Evolutionary conservation across 192 early-diverging fungal species (phyloP).

Genomic region (Coemansia sp.): DNA sequence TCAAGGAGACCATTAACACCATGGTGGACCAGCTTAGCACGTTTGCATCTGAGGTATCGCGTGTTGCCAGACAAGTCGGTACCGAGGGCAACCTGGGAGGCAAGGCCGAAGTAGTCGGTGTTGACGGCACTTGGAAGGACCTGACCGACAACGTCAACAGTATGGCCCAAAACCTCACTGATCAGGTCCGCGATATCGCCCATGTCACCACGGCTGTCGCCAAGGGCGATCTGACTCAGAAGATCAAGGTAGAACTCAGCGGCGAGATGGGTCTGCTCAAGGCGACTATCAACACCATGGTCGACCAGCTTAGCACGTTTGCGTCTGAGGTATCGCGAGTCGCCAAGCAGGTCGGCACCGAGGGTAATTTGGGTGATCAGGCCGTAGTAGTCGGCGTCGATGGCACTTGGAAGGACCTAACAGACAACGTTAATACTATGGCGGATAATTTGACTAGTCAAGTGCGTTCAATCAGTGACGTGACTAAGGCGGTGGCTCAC

Average conservation of each 20-base stretch:
- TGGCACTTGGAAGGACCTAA: slow-evolving; percentile 74
- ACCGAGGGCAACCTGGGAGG: slow-evolving; percentile 62
- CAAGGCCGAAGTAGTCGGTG: slow-evolving; percentile 58
- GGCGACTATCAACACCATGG: slow-evolving; percentile 67
- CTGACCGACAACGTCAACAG: slow-evolving; percentile 69
- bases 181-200: slow-evolving; percentile 67
- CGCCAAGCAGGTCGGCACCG: slow-evolving; percentile 69
- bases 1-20: slow-evolving; percentile 66
- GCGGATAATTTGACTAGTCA: slow-evolving; percentile 68
- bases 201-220: slow-evolving; percentile 64
- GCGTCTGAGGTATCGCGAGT: slow-evolving; percentile 73
- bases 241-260: slow-evolving; percentile 50
- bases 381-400: slow-evolving; percentile 64
- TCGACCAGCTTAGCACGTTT: slow-evolving; percentile 68
- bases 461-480: slow-evolving; percentile 68
- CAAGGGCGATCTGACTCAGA: slow-evolving; percentile 60
- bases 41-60: slow-evolving; percentile 66
- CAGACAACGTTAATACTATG: slow-evolving; percentile 78
- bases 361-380: slow-evolving; percentile 71
- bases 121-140: slow-evolving; percentile 67
- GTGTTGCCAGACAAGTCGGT: slow-evolving; percentile 65
- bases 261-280: slow-evolving; percentile 67
- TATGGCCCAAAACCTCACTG: slow-evolving; percentile 68
- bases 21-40: slow-evolving; percentile 67
- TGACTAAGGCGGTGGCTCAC: slow-evolving; percentile 71